These are phyloP conservation scores for Colletotrichum costaricense DNA, from an alignment of 2,329 filamentous ascomycete species.

Conservation along the genomic window DNA sequence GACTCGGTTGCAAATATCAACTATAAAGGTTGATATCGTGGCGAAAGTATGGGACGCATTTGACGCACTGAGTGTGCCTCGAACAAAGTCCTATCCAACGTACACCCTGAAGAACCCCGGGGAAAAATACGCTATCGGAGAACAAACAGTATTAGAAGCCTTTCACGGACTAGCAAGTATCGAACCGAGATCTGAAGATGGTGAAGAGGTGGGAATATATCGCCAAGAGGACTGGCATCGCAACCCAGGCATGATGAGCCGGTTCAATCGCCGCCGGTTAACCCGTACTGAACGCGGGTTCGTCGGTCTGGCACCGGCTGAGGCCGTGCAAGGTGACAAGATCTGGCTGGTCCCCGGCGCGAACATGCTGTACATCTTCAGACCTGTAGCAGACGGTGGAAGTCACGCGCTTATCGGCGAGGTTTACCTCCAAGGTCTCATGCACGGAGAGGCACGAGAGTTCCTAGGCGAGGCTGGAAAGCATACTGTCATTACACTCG, in stretches of 20 bases:
- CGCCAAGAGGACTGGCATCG: neutral
- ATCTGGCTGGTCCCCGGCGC: neutral
- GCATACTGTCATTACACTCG: conserved; percentile 21
- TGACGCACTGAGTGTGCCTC: neutral
- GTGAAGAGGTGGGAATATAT: neutral
- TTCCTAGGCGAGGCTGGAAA: neutral
- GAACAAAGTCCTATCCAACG: neutral
- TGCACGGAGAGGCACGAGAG: neutral
- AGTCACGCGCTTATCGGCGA: neutral
- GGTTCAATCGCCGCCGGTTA: neutral
- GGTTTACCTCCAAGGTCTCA: neutral
- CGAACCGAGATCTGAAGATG: neutral
- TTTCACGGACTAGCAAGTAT: neutral
- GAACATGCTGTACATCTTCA: neutral
- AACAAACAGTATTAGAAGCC: neutral
- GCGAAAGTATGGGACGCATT: neutral
- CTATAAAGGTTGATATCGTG: neutral
- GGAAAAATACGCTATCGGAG: neutral
- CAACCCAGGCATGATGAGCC: neutral
- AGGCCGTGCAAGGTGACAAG: neutral
- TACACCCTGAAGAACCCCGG: neutral
- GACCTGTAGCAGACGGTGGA: neutral
- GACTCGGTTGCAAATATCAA: neutral
- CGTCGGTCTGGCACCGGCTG: neutral
- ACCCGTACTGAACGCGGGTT: neutral